Conservation (phyloP, 23 red algal species). For the Agarophyton chilense region DNA sequence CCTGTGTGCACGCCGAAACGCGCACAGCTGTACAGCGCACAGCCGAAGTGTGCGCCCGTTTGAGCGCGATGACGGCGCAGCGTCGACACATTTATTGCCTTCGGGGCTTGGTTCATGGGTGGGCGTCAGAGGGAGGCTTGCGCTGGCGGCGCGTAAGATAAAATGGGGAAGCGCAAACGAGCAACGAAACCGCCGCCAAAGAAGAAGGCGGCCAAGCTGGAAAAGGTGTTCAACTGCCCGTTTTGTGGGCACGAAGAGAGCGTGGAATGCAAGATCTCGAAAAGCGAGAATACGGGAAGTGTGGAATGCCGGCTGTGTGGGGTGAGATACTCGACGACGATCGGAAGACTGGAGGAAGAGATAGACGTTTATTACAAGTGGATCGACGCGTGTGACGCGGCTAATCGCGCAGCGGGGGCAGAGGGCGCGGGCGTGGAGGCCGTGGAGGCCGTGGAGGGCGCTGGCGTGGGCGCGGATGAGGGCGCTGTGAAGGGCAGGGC, state of each 20-base stretch:
- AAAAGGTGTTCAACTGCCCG: constrained; percentile 71
- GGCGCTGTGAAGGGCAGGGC: not conserved
- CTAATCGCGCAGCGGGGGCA: not conserved
- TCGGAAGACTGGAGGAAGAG: constrained; percentile 50
- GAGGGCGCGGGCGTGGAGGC: not conserved
- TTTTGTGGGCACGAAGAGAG: constrained; percentile 67
- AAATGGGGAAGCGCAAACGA: constrained; percentile 64
- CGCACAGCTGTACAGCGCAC: no score
- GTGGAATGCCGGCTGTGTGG: constrained; percentile 65
- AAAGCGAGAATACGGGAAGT: not conserved
- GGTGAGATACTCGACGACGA: constrained; percentile 31
- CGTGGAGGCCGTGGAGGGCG: not conserved
- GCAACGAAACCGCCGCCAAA: constrained; percentile 60
- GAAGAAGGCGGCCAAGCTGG: constrained; percentile 59
- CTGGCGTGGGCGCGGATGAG: not conserved
- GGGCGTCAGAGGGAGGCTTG: not conserved
- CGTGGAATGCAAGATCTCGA: constrained; percentile 32
- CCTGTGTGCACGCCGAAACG: no score
- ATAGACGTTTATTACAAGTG: constrained; percentile 73
- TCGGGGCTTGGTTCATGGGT: constrained; percentile 5
- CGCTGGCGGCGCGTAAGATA: not conserved
- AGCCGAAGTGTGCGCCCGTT: no score
- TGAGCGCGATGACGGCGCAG: no score
- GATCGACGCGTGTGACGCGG: constrained; percentile 69
- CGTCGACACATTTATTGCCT: no score